Evolutionary conservation across 768 basidiomycete genomes (phyloP), one percentile per base, ranked within the genome.

Genomic region (Leccinum olivaceopallidum): DNA sequence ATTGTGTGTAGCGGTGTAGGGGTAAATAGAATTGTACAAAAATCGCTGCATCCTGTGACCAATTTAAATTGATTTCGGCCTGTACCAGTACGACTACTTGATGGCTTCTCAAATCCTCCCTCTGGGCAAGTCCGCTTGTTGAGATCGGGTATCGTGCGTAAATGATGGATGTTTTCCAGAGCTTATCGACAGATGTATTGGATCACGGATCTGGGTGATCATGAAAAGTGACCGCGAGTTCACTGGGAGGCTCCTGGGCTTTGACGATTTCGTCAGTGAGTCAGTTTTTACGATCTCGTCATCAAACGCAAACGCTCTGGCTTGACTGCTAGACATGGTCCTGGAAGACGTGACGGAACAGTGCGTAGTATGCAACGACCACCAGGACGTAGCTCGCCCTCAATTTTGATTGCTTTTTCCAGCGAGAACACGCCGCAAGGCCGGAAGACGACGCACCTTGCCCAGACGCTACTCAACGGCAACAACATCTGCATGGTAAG

Each of bases 201-300:
- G 96, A 59, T 96, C 94, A 36, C 85, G 87, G 53, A 95, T 98
- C 71, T 97, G 94, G 93, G 96, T 98, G 68, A 87, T 98, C 73
- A 98, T 97, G 94, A 98, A 98, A 79, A 88, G 83, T 67, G 95
- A 99, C 63, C 89, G 94, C 51, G 96, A 99, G 78, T 99, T 98
- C 77, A 92, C 91, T 24, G 96, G 96, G 12, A 97, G 88, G 3
- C 80, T 99, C 47, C 82, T 96, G 36, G 96, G 96, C 2, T 99
- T 99, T 68, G 96, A 99, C 73, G 96, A 99, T 77, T 99, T 96
- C 75, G 96, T 99, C 75, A 99, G 96, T 98, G 74, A 84, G 96
- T 95, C 8, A 18, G 18, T 53, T 54, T 53, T 47, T 47, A 47
- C 12, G 10, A 47, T 20, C 44, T 47, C 12, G 44, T 47, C 20